A percentile compares a stretch with the other conserved stretches of the same genome.
phyloP scores from a whole-genome alignment of 169 alveolate species.

The Eimeria maxima region DNA sequence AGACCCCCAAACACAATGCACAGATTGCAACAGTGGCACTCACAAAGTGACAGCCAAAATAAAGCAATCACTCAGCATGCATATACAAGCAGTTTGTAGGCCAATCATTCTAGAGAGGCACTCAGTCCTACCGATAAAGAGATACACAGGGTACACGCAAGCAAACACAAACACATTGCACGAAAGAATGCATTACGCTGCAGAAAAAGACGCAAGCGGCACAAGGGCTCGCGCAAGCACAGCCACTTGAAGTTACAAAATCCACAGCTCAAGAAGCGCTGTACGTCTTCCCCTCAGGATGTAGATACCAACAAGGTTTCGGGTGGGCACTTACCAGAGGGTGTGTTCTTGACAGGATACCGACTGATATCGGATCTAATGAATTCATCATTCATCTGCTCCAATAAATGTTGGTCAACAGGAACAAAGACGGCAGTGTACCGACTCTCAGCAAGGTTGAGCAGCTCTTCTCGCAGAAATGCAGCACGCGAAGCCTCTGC shows the following conservation, averaged over 20 bases:
- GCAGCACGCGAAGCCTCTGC: constrained; percentile 62
- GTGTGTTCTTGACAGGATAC: constrained; percentile 65
- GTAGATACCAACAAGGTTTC: not conserved
- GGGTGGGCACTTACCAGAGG: constrained; percentile 14
- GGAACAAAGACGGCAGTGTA: constrained; percentile 70
- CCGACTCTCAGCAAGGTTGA: constrained; percentile 57
- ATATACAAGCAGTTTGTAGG: no score
- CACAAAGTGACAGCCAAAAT: no score
- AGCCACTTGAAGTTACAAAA: no score
- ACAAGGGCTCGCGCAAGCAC: no score
- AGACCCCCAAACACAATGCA: no score
- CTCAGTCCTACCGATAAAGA: no score
- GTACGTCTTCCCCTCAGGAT: not conserved
- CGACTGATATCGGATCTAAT: constrained; percentile 47
- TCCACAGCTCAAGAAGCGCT: not conserved
- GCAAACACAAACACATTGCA: not conserved
- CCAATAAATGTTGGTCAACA: constrained; percentile 36
- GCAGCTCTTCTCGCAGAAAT: constrained; percentile 63
- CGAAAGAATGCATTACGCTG: no score
- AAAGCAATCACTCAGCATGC: no score
- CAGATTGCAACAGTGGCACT: no score
- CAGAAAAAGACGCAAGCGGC: no score
- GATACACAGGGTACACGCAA: no score
- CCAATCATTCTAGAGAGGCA: no score
- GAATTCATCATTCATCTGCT: constrained; percentile 58